Percentiles rank a stretch among this genome's conserved stretches.
These are phyloP conservation scores for Saccharomycopsis phalli DNA, from an alignment of 1,139 yeast genomes.

Conservation along the genomic window DNA sequence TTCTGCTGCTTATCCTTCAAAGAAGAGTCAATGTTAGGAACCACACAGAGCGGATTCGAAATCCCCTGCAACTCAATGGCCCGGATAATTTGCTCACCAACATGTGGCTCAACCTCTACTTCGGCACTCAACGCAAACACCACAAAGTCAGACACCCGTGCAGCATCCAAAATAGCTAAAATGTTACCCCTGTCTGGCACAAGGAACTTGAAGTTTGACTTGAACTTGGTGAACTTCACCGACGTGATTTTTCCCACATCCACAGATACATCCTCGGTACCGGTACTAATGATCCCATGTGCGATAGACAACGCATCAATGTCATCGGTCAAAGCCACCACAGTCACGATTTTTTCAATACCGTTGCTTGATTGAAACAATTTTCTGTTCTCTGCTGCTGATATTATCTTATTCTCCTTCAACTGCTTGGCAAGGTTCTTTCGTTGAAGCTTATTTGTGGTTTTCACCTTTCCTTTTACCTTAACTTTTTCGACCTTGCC, in stretches of 20 bases:
- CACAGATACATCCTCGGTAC: constrained; percentile 23
- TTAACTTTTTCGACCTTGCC: constrained; percentile 75
- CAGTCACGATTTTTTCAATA: constrained; percentile 73
- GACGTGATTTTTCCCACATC: constrained; percentile 39
- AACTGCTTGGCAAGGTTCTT: constrained; percentile 73
- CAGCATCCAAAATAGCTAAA: constrained; percentile 70
- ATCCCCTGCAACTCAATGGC: constrained; percentile 91
- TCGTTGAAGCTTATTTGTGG: constrained; percentile 58
- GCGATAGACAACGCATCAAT: constrained; percentile 53
- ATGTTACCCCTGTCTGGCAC: constrained; percentile 59
- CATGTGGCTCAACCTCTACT: constrained; percentile 66
- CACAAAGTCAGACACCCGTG: constrained; percentile 82
- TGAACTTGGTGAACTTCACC: constrained; percentile 53
- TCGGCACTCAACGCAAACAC: constrained; percentile 79
- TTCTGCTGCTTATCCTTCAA: constrained; percentile 70
- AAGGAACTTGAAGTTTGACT: constrained; percentile 64
- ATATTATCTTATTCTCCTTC: constrained; percentile 60
- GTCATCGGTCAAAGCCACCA: constrained; percentile 73
- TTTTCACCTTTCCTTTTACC: constrained; percentile 25
- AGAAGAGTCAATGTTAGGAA: constrained; percentile 55
- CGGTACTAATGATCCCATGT: constrained; percentile 36
- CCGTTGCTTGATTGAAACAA: constrained; percentile 75
- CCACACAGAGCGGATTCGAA: constrained; percentile 70
- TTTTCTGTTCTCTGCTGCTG: constrained; percentile 40
- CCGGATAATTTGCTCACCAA: constrained; percentile 85